phyloP scores from a whole-genome alignment of 148 eudicot genomes.

The Fagopyrum homotropicum region DNA sequence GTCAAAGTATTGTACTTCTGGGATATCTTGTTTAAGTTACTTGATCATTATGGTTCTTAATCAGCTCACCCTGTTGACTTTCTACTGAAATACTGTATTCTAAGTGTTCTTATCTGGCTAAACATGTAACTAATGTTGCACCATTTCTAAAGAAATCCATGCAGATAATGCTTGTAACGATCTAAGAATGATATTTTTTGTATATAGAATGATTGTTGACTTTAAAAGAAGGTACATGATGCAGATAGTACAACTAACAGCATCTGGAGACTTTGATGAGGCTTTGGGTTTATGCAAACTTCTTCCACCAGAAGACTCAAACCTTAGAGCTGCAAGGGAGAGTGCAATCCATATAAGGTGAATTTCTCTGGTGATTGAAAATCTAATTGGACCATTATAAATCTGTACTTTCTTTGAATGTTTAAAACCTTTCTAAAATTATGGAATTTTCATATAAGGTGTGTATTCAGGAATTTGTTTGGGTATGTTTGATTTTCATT shows the following conservation, averaged over 20 bases:
- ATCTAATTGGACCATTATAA: not conserved
- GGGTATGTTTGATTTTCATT: not conserved
- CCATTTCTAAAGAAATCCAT: not conserved
- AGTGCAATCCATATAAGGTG: constrained; percentile 95
- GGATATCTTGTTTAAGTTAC: not conserved
- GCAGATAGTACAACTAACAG: constrained; percentile 98
- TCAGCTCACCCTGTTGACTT: not conserved
- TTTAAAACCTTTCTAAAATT: not conserved
- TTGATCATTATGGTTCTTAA: not conserved
- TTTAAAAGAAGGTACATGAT: constrained; percentile 12
- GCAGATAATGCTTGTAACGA: not conserved
- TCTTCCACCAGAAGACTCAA: constrained; percentile 95
- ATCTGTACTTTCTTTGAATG: not conserved
- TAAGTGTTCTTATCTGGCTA: not conserved
- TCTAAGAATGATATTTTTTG: not conserved
- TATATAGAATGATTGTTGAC: not conserved
- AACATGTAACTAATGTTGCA: not conserved
- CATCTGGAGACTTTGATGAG: constrained; percentile 97
- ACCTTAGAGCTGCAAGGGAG: constrained; percentile 93
- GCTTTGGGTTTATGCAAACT: constrained; percentile 91
- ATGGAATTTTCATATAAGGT: not conserved
- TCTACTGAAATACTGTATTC: not conserved
- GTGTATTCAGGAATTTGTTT: no score
- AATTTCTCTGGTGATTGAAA: not conserved
- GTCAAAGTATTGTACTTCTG: constrained; percentile 1